Evolutionary conservation across 164 flowering plant genomes (phyloP).

Genomic region (Amborella trichopoda): DNA sequence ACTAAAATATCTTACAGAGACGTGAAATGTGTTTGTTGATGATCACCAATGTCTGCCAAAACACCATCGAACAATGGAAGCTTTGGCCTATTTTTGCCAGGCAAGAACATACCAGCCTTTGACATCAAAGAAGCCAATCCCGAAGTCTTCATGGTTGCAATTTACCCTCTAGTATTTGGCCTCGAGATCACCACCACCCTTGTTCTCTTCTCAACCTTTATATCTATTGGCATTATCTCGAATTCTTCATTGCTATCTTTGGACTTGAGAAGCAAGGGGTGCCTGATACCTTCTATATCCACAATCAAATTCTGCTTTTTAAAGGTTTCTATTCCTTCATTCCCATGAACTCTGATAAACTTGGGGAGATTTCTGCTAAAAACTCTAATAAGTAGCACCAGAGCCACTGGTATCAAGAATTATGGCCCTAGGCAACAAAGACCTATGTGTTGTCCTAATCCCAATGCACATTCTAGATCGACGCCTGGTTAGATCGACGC

Average conservation of each 20-base stretch:
- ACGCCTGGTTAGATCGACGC: too few relatives aligned
- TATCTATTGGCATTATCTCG: conserved; percentile 83
- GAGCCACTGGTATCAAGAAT: too few relatives aligned
- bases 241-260: too few relatives aligned
- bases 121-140: conserved; percentile 85
- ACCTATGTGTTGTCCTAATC: too few relatives aligned
- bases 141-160: conserved; percentile 90
- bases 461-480: too few relatives aligned
- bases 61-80: conserved; percentile 93
- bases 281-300: conserved; percentile 56
- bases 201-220: conserved; percentile 38
- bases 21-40: conserved; percentile 69
- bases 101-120: conserved; percentile 87
- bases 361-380: too few relatives aligned
- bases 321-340: too few relatives aligned
- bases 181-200: conserved; percentile 89
- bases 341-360: too few relatives aligned
- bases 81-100: conserved; percentile 50
- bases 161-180: conserved; percentile 95
- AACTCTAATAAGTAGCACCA: too few relatives aligned
- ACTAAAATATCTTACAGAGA: conserved; percentile 59
- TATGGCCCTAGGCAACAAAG: too few relatives aligned
- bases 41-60: conserved; percentile 92
- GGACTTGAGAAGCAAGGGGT: conserved; percentile 85
- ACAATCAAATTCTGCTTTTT: conserved; percentile 15